phyloP scores from a whole-genome alignment of 1,284 basidiomycete genomes.

The Singerocomus rubriflavus region DNA sequence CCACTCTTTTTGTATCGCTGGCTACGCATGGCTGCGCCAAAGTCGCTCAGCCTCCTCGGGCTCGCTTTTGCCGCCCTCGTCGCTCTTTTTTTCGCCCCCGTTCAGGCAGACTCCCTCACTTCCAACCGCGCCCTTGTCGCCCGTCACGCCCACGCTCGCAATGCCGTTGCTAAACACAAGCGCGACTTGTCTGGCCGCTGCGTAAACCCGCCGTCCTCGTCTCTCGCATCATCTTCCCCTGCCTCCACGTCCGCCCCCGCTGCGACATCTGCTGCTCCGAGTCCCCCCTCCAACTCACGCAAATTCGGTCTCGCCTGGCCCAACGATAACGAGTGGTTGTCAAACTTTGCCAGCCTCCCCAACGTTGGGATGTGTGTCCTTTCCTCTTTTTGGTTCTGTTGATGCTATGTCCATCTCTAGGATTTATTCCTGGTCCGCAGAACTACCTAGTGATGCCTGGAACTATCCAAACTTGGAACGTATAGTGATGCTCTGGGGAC shows the following conservation, averaged over 20 bases:
- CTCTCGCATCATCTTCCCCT: neutral
- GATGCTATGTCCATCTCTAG: slow-evolving; percentile 9
- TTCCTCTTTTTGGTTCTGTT: neutral
- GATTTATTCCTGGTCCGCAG: slow-evolving; percentile 31
- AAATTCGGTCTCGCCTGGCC: slow-evolving; percentile 48
- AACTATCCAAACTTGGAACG: slow-evolving; percentile 36
- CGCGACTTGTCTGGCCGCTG: slow-evolving; percentile 48
- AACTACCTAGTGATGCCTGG: slow-evolving; percentile 10
- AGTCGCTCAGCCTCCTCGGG: slow-evolving; percentile 54
- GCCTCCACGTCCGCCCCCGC: neutral
- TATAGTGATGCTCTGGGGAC: slow-evolving; percentile 60
- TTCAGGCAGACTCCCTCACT: slow-evolving; percentile 51
- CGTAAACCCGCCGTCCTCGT: slow-evolving; percentile 43
- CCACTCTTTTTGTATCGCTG: too few relatives aligned
- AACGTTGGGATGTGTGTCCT: too few relatives aligned
- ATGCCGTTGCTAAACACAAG: slow-evolving; percentile 49
- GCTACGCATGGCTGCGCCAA: slow-evolving; percentile 47
- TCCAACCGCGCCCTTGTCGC: slow-evolving; percentile 39
- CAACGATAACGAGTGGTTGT: slow-evolving; percentile 35
- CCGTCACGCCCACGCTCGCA: slow-evolving; percentile 40
- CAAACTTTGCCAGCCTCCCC: too few relatives aligned
- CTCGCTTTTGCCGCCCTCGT: slow-evolving; percentile 57
- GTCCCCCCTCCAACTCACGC: slow-evolving; percentile 7
- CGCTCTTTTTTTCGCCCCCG: slow-evolving; percentile 45
- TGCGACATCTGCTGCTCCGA: slow-evolving; percentile 1